Base-by-base conservation (phyloP, 1,139 yeast genomes). In the Debaryomyces udenii region DNA sequence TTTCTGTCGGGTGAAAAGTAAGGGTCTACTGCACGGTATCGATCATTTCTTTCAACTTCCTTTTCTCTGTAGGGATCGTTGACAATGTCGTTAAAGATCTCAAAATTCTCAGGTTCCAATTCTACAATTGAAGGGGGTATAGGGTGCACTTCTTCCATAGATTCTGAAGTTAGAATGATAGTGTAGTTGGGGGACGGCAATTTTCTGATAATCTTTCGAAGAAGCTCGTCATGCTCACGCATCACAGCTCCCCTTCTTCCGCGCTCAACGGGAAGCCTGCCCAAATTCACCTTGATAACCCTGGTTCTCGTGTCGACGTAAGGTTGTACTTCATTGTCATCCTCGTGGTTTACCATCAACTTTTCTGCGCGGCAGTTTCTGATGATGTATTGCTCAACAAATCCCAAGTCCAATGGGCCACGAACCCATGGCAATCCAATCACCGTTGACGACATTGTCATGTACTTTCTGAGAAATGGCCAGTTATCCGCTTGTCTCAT, bases 161-260 rank as follows among this genome's bases (percentile, higher is more conserved):
- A 16, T 41, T 47, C 49, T 9, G 74, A 61, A 0, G 87, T 79
- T 37, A 79, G 59, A 4, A 85, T 59, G 3, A 86, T 62, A 3
- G 85, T 67, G 42, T 72, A 73, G 45, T 76, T 75, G 0, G 93
- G 91, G 0, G 88, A 74, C 0, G 94, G 93, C n/a, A 83, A 56
- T 48, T 79, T 81, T 26, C 86, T 72, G 22, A 83, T 52, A 10
- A 84, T 70, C 31, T 68, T 66, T 39, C 83, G 60, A 6, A 81
- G 51, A 43, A 73, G 61, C 39, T 69, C 73, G 58, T 87, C 95
- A 45, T 79, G 71, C 11, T 63, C 56, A 27, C 56, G 48, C 11
- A 66, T 53, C 22, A 56, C 59, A 10, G 40, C 31, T 7, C 40
- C 40, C 29, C 72, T 48, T 30, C 57, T 56, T 4, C 37, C 45